Percentiles rank a stretch among this genome's conserved stretches.
Conservation (phyloP, 1,284 basidiomycete genomes). For the Cryptococcus depauperatus region DNA sequence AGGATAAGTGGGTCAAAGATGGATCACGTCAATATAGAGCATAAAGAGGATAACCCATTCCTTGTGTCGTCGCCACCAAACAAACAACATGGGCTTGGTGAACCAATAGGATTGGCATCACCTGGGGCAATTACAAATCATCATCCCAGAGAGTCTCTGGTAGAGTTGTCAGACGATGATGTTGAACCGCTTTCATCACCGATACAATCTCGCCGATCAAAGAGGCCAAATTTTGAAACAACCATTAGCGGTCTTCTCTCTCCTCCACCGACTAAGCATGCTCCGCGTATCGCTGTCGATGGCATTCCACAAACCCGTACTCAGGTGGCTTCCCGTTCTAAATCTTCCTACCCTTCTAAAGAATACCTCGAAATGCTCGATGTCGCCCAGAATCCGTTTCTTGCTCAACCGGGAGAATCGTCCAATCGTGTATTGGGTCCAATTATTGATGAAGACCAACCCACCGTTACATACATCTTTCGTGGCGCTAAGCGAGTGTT, state of each 20-base stretch:
- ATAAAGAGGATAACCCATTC: conserved; percentile 28
- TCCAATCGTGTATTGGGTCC: conserved; percentile 9
- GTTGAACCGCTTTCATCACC: conserved; percentile 2
- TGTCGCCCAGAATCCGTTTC: conserved; percentile 35
- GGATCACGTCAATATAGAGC: conserved; percentile 20
- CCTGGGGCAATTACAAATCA: conserved; percentile 14
- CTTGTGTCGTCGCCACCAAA: conserved; percentile 2
- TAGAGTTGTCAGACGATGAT: conserved; percentile 8
- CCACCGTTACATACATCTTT: conserved; percentile 40
- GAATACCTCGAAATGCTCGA: conserved; percentile 18
- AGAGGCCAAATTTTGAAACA: background rate
- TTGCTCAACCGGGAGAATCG: conserved; percentile 28
- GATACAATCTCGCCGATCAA: conserved; percentile 3
- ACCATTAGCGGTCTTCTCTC: conserved; percentile 12
- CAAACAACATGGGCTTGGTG: conserved; percentile 1
- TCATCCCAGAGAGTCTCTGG: conserved; percentile 4
- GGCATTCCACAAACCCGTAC: conserved; percentile 1
- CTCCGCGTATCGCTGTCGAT: conserved; percentile 9
- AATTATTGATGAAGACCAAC: conserved; percentile 21
- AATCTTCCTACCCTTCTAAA: conserved; percentile 1
- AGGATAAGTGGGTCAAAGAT: conserved; percentile 19
- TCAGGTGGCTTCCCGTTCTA: conserved; percentile 5
- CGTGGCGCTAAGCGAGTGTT: conserved; percentile 39
- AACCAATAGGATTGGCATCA: conserved; percentile 11
- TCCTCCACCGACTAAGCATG: conserved; percentile 15